These are phyloP conservation scores for Herpomyces periplanetae DNA, from an alignment of 2,329 filamentous ascomycete species.

Conservation along the genomic window DNA sequence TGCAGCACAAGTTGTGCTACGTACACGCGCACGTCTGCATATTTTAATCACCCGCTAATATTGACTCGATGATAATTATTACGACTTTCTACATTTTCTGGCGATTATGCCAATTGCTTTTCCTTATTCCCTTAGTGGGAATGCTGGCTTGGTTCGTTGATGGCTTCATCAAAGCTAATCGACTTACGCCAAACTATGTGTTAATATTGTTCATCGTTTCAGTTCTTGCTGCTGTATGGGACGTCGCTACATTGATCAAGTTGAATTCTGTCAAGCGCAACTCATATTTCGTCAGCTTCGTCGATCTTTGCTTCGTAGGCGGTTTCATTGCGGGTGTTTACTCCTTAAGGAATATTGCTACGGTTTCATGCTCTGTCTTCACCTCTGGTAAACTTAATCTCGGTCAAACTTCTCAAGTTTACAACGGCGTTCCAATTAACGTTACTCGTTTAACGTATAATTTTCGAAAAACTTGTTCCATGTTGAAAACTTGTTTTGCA, in stretches of 20 bases:
- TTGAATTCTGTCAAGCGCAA: slow-evolving; percentile 21
- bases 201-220: slow-evolving; percentile 26
- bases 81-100: slow-evolving; percentile 20
- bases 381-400: slow-evolving; percentile 11
- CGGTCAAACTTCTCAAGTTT: slow-evolving; percentile 12
- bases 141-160: slow-evolving; percentile 26
- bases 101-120: slow-evolving; percentile 20
- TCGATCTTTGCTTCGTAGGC: slow-evolving; percentile 21
- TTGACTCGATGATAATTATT: slow-evolving; percentile 15
- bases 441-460: too few species aligned
- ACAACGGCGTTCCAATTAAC: slow-evolving; percentile 12
- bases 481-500: slow-evolving; percentile 67
- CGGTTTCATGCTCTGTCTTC: slow-evolving; percentile 25
- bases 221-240: slow-evolving; percentile 20
- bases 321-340: slow-evolving; percentile 22
- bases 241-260: slow-evolving; percentile 21
- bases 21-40: too few species aligned
- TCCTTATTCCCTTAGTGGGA: slow-evolving; percentile 20
- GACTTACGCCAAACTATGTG: slow-evolving; percentile 19
- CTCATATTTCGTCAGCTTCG: slow-evolving; percentile 17
- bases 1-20: too few species aligned
- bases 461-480: slow-evolving; percentile 37
- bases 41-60: too few species aligned
- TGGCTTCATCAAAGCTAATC: slow-evolving; percentile 15
- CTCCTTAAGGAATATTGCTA: slow-evolving; percentile 16